Percentiles rank a stretch among this genome's conserved stretches.
phyloP scores from a whole-genome alignment of 805 yeast genomes.

The Metschnikowia colocasiae region DNA sequence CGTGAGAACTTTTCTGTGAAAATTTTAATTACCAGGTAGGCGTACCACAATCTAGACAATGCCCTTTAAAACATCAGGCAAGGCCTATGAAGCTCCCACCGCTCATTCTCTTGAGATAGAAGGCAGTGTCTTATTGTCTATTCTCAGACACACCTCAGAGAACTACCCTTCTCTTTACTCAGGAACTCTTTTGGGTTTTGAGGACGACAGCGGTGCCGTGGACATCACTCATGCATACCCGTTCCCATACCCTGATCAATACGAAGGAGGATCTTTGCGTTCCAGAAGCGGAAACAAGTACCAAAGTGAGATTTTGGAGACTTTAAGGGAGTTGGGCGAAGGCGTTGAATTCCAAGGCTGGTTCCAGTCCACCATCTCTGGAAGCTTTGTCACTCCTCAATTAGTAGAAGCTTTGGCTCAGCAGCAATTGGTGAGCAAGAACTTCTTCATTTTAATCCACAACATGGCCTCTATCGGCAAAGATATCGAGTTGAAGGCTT shows the following conservation, averaged over 20 bases:
- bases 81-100: constrained; percentile 33
- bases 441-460: constrained; percentile 57
- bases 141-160: constrained; percentile 65
- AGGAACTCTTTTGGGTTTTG: constrained; percentile 76
- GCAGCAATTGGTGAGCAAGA: constrained; percentile 55
- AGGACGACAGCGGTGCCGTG: constrained; percentile 48
- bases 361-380: constrained; percentile 69
- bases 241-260: constrained; percentile 64
- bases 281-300: constrained; percentile 61
- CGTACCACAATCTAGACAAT: constrained; percentile 7
- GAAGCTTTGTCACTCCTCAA: constrained; percentile 62
- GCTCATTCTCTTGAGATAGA: constrained; percentile 42
- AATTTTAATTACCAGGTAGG: constrained; percentile 9
- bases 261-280: constrained; percentile 57
- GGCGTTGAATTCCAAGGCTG: constrained; percentile 77
- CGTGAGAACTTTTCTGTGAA: constrained; percentile 15
- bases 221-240: constrained; percentile 61
- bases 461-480: constrained; percentile 67
- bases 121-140: constrained; percentile 53
- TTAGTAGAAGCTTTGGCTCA: constrained; percentile 67
- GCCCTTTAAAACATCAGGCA: constrained; percentile 18
- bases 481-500: constrained; percentile 66
- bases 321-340: constrained; percentile 57
- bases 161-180: constrained; percentile 57
- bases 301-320: constrained; percentile 63